These are phyloP conservation scores for Penicillium atrosanguineum DNA, from an alignment of 495 filamentous ascomycete genomes.

Conservation along the genomic window DNA sequence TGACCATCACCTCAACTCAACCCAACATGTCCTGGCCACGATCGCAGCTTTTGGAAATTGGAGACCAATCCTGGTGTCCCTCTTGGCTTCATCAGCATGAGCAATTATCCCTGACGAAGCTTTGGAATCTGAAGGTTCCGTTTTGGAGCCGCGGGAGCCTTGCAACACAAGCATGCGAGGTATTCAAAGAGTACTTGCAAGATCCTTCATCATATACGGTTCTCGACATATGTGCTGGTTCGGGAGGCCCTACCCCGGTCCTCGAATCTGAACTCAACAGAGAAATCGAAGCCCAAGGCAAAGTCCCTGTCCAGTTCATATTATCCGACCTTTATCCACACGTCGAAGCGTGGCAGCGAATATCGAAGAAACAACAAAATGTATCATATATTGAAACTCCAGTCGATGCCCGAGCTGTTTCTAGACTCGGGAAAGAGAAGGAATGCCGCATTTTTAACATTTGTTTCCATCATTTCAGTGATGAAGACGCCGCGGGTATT, in stretches of 20 bases:
- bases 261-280: constrained; percentile 58
- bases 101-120: not conserved
- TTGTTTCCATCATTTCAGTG: constrained; percentile 75
- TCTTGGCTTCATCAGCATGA: constrained; percentile 2
- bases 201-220: constrained; percentile 50
- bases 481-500: constrained; percentile 55
- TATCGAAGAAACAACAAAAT: constrained; percentile 45
- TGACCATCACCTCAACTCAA: not conserved
- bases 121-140: not conserved
- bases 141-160: not conserved
- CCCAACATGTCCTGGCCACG: not conserved
- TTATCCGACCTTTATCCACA: constrained; percentile 71
- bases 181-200: constrained; percentile 27
- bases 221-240: constrained; percentile 74
- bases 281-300: constrained; percentile 25
- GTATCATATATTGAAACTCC: constrained; percentile 54
- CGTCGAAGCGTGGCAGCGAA: constrained; percentile 56
- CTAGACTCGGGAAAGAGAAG: constrained; percentile 18
- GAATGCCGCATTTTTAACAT: constrained; percentile 67
- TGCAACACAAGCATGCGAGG: not conserved
- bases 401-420: constrained; percentile 59
- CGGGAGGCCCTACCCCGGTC: constrained; percentile 63
- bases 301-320: constrained; percentile 54
- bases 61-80: constrained; percentile 2
- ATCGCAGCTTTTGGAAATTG: constrained; percentile 1